A percentile compares a stretch with the other conserved stretches of the same genome.
Evolutionary conservation across 129 eudicot genomes (phyloP).

Genomic region (Arctium lappa): DNA sequence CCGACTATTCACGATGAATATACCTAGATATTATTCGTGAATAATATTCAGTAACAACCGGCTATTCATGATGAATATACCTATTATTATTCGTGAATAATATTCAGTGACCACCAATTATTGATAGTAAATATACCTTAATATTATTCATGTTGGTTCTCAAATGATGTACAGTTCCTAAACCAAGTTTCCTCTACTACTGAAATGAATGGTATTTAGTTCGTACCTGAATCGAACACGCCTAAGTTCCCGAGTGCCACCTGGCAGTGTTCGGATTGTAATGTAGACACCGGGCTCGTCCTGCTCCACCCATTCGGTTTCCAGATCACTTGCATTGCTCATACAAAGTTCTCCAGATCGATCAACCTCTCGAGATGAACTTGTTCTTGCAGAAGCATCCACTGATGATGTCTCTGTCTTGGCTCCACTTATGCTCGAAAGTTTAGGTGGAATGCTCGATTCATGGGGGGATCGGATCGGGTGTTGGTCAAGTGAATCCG

Average conservation of each 20-base stretch:
- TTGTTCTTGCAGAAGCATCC: conserved; percentile 72
- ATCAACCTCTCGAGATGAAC: conserved; percentile 65
- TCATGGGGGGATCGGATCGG: conserved; percentile 35
- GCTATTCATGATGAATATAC: background rate
- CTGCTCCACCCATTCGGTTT: conserved; percentile 90
- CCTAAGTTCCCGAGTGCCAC: conserved; percentile 86
- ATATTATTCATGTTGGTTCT: background rate
- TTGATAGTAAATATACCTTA: background rate
- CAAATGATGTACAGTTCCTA: too few relatives aligned
- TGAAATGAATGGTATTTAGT: background rate
- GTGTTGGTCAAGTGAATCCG: conserved; percentile 66
- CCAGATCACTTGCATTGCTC: conserved; percentile 78
- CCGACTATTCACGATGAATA: background rate
- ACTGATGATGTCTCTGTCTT: conserved; percentile 71
- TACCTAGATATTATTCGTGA: too few relatives aligned
- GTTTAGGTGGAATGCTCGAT: conserved; percentile 53
- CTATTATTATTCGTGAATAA: background rate
- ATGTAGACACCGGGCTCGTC: conserved; percentile 96
- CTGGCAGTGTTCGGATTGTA: conserved; percentile 72
- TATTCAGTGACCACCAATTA: background rate
- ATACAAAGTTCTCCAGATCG: conserved; percentile 67
- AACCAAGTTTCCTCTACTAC: background rate
- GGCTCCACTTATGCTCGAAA: conserved; percentile 68
- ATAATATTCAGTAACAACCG: too few relatives aligned
- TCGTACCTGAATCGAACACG: conserved; percentile 89